A percentile compares a stretch with the other conserved stretches of the same genome.
Conservation (phyloP, 2,329 filamentous ascomycete genomes). For the Colletotrichum agaves region DNA sequence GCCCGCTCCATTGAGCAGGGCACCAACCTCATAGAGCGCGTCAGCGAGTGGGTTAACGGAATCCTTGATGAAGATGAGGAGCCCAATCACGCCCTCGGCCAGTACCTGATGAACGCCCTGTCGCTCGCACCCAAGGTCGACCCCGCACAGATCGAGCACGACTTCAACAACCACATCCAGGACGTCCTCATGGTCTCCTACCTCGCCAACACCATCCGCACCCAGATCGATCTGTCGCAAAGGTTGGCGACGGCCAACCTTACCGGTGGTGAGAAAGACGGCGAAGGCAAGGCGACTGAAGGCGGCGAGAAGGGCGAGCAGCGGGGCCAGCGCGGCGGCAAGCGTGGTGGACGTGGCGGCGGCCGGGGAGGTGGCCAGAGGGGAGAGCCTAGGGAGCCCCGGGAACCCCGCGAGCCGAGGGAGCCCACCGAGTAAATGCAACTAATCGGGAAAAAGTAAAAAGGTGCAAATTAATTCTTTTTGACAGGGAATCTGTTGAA, state of each 20-base stretch:
- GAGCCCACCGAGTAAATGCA: constrained; percentile 50
- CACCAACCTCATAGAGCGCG: constrained; percentile 88
- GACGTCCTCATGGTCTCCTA: constrained; percentile 98
- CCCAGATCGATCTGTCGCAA: constrained; percentile 98
- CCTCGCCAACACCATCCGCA: constrained; percentile 97
- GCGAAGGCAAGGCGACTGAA: constrained; percentile 57
- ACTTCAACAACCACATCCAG: constrained; percentile 99
- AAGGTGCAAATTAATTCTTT: not conserved
- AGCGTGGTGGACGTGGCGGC: constrained; percentile 63
- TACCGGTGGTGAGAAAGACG: constrained; percentile 59
- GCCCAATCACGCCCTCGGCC: constrained; percentile 90
- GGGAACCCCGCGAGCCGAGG: constrained; percentile 56
- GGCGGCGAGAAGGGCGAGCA: constrained; percentile 57
- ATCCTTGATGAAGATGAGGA: constrained; percentile 93
- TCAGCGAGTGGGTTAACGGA: constrained; percentile 90
- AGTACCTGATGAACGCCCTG: constrained; percentile 94
- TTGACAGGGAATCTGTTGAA: not conserved
- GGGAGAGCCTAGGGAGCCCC: constrained; percentile 52
- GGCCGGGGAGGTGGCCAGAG: constrained; percentile 61
- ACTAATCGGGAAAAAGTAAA: constrained; percentile 32
- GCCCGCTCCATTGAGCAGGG: constrained; percentile 89
- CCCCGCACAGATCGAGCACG: constrained; percentile 87
- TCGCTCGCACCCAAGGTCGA: constrained; percentile 96
- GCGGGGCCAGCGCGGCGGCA: constrained; percentile 56
- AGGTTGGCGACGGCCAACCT: constrained; percentile 85